Evolutionary conservation across 768 basidiomycete species (phyloP).

Genomic region (Leucosporidium creatinivorum): DNA sequence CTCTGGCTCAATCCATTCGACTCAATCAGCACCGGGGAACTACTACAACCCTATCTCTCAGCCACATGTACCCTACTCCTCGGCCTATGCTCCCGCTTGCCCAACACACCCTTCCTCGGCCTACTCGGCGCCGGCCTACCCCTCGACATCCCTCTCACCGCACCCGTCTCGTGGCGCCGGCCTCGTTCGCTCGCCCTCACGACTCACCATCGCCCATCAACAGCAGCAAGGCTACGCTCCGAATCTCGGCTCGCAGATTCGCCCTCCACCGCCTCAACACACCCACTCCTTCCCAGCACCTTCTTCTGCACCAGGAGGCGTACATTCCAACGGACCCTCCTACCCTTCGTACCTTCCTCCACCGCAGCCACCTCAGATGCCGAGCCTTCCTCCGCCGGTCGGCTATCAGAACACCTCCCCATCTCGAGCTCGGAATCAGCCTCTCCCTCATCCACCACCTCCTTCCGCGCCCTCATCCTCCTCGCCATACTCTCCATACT

Average conservation of each 20-base stretch:
- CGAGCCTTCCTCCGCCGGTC: not conserved
- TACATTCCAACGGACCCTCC: not conserved
- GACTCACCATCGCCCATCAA: not conserved
- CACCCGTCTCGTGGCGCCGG: not conserved
- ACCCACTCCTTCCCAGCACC: not conserved
- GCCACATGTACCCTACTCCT: not conserved
- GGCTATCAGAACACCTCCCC: not conserved
- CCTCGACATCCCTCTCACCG: not conserved
- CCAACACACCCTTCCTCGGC: not conserved
- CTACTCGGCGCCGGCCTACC: not conserved
- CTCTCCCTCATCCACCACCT: no score
- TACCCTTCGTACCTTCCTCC: not conserved
- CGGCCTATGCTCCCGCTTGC: not conserved
- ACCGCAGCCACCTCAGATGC: not conserved
- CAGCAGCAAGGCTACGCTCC: constrained; percentile 5
- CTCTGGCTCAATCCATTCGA: not conserved
- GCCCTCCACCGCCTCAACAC: no score
- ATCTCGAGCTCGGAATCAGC: no score
- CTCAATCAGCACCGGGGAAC: not conserved
- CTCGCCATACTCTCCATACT: not conserved
- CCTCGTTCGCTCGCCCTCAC: not conserved
- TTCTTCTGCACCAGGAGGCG: not conserved
- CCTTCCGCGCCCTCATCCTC: not conserved
- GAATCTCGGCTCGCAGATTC: not conserved
- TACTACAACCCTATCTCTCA: not conserved